Base-by-base conservation (phyloP, 495 filamentous ascomycete species). In the Corynascus novoguineensis region DNA sequence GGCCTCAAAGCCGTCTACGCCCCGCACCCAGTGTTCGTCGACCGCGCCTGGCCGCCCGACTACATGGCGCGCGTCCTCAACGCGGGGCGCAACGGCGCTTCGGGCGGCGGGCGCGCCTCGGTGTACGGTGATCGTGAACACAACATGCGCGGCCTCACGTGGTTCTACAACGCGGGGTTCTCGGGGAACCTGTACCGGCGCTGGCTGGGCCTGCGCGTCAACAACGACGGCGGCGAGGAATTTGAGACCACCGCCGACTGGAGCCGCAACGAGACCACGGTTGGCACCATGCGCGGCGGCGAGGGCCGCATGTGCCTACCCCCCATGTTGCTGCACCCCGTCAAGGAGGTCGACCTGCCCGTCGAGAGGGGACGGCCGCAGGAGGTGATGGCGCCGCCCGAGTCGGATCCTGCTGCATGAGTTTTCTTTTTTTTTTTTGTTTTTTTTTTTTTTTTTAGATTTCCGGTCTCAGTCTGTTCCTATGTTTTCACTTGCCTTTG, bases 121-220 rank as follows among this genome's bases (percentile, higher is more conserved):
- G 83, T 96, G 4, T 97, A 90, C 64, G 85, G 92, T 28, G 86
- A 92, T 46, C 77, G 87, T 21, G 92, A 97, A 69, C 90, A 97
- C 64, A 97, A 96, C 65, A 88, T 97, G 68, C 70, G 73, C 38
- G 92, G 93, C 1, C 84, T 87, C 38, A 96, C 85, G 14, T 98
- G 93, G 93, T 97, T 92, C 70, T 97, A 96, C 68, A 88, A 96
- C 63, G 88, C 90, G 3, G 86, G 87, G 0, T 95, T 95, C 63
- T 81, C 88, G 22, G 81, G 81, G 6, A 90, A 90, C 61, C 65
- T 97, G 64, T 97, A 90, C 79, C 82, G 81, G 59, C 79, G 91
- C 61, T 97, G 92, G 92, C 73, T 95, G 44, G 92, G 92, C 4
- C 81, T 88, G 38, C 85, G 83, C 63, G 85, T 95, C 28, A 87